Conservation (phyloP, 768 basidiomycete species). For the Mrakia frigida region DNA sequence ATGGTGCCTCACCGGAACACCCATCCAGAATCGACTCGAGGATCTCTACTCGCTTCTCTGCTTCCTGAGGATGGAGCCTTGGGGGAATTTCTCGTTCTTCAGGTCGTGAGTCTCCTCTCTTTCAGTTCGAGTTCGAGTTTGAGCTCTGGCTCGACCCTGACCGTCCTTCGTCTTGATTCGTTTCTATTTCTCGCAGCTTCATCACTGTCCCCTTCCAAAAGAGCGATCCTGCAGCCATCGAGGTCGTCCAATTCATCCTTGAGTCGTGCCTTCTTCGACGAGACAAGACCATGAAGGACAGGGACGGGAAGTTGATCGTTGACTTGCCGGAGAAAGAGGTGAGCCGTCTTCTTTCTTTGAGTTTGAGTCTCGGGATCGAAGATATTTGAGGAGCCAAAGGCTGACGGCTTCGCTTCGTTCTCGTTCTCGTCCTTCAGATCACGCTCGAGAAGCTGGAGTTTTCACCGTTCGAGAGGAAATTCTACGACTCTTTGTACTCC, state of each 20-base stretch:
- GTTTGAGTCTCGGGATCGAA: too few relatives aligned
- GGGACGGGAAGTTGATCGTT: constrained; percentile 78
- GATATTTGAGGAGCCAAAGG: neutral
- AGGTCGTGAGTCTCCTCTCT: constrained; percentile 53
- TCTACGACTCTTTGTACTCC: constrained; percentile 74
- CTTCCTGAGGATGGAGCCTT: constrained; percentile 46
- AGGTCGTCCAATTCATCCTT: constrained; percentile 89
- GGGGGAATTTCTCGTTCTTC: constrained; percentile 59
- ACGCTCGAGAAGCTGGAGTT: constrained; percentile 71
- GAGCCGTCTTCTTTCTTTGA: constrained; percentile 8
- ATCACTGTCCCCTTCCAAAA: constrained; percentile 87
- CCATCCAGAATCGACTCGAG: constrained; percentile 88
- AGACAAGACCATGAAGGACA: constrained; percentile 88
- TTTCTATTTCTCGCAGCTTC: constrained; percentile 52
- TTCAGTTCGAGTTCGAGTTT: too few relatives aligned
- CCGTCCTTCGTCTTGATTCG: neutral
- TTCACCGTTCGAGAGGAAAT: constrained; percentile 69
- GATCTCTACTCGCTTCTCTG: constrained; percentile 77
- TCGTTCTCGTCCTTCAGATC: constrained; percentile 49
- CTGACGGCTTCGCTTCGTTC: neutral
- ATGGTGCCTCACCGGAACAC: constrained; percentile 93
- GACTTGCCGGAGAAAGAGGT: constrained; percentile 83
- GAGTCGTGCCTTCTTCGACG: constrained; percentile 80
- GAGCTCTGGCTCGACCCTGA: neutral
- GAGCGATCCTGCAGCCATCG: constrained; percentile 84